These are phyloP conservation scores for Fusarium sp. DNA, from an alignment of 2,329 filamentous ascomycete genomes.

Conservation along the genomic window DNA sequence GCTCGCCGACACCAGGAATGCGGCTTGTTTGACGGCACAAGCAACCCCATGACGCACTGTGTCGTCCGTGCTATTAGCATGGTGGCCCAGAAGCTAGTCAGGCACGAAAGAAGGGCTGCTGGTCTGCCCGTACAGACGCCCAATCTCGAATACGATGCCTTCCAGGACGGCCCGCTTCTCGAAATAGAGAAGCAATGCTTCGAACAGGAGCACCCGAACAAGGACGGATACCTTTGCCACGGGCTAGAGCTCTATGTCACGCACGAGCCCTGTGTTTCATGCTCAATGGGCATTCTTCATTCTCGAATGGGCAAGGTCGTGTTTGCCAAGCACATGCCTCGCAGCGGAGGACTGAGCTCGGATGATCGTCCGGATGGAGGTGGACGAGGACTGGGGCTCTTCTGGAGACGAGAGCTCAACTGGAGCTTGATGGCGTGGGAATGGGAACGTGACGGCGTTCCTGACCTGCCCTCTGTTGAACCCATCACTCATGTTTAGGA, in stretches of 20 bases:
- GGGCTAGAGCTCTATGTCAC: conserved; percentile 94
- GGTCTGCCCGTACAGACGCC: conserved; percentile 50
- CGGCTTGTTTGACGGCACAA: conserved; percentile 57
- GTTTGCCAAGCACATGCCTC: conserved; percentile 81
- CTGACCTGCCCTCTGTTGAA: conserved; percentile 56
- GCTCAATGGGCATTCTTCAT: conserved; percentile 95
- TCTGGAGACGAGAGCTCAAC: conserved; percentile 83
- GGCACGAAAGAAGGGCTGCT: conserved; percentile 61
- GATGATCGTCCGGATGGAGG: conserved; percentile 72
- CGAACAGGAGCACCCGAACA: conserved; percentile 71
- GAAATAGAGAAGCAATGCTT: conserved; percentile 73
- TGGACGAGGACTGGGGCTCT: conserved; percentile 73
- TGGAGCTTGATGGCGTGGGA: conserved; percentile 89
- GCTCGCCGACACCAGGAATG: conserved; percentile 74
- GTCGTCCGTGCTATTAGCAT: conserved; percentile 85
- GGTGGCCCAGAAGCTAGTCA: conserved; percentile 76
- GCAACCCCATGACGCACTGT: conserved; percentile 83
- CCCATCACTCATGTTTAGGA: conserved; percentile 63
- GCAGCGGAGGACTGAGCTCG: conserved; percentile 85
- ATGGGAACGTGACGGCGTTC: conserved; percentile 66
- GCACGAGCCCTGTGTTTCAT: conserved; percentile 96
- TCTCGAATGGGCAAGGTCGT: conserved; percentile 90
- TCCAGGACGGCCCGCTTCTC: conserved; percentile 77
- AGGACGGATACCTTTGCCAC: conserved; percentile 92
- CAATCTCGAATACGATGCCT: conserved; percentile 69